Percentiles rank a stretch among this genome's conserved stretches.
These are phyloP conservation scores for Phyllosticta capitalensis DNA, from an alignment of 2,329 filamentous ascomycete genomes.

Conservation along the genomic window DNA sequence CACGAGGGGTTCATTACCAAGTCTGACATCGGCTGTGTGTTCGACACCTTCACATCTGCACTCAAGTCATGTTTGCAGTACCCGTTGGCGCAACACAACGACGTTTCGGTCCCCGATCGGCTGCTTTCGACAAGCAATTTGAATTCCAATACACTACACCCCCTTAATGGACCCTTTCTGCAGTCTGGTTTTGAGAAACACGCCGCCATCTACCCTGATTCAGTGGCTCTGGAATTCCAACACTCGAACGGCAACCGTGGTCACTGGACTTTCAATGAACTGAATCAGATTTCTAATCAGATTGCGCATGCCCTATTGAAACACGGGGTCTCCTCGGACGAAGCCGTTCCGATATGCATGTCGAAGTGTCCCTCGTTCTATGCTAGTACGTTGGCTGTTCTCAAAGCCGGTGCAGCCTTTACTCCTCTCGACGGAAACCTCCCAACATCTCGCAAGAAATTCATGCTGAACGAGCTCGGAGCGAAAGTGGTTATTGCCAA, in stretches of 20 bases:
- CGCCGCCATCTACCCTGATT: conserved; percentile 19
- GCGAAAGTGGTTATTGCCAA: conserved; percentile 22
- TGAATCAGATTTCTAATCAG: conserved; percentile 24
- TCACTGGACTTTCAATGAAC: conserved; percentile 23
- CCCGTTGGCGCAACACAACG: conserved; percentile 16
- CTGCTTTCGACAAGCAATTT: conserved; percentile 21
- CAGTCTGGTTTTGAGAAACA: conserved; percentile 32
- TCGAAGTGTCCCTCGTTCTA: conserved; percentile 27
- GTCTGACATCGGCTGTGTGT: conserved; percentile 20
- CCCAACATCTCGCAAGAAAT: conserved; percentile 23
- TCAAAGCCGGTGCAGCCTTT: conserved; percentile 32
- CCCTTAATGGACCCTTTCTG: conserved; percentile 16
- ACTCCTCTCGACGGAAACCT: conserved; percentile 27
- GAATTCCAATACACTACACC: conserved; percentile 11
- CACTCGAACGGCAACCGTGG: conserved; percentile 21
- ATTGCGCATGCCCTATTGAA: conserved; percentile 24
- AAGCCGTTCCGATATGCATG: conserved; percentile 28
- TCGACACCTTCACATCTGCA: conserved; percentile 21
- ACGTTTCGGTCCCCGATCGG: conserved; percentile 13
- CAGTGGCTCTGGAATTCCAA: conserved; percentile 30
- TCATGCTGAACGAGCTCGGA: conserved; percentile 26
- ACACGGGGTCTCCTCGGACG: conserved; percentile 18
- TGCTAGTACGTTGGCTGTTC: conserved; percentile 28
- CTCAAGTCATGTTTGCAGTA: conserved; percentile 19
- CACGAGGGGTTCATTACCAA: conserved; percentile 19